These are phyloP conservation scores for Phanerodontia chrysosporium DNA, from an alignment of 768 basidiomycete genomes.

Conservation along the genomic window DNA sequence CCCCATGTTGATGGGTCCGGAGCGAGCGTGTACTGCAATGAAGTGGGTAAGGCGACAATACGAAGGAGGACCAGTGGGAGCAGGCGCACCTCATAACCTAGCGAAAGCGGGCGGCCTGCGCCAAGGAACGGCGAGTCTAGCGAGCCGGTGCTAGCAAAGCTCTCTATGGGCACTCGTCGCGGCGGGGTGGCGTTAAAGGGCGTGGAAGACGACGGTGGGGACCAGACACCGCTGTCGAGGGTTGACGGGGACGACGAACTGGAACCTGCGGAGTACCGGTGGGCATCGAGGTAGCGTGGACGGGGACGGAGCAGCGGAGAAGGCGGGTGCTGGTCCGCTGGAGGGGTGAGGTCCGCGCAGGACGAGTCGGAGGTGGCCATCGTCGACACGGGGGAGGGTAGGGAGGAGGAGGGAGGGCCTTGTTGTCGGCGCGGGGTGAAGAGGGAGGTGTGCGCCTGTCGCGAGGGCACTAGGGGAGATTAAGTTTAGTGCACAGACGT, in stretches of 20 bases:
- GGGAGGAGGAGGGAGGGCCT: too few species aligned
- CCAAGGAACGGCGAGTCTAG: conserved; percentile 25
- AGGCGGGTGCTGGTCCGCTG: conserved; percentile 1
- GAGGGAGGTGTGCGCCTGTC: conserved; percentile 1
- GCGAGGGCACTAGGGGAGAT: conserved; percentile 5
- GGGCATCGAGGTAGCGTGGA: conserved; percentile 7
- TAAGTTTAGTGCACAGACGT: background rate
- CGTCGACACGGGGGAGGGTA: conserved; percentile 3
- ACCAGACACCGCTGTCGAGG: conserved; percentile 8
- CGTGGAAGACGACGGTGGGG: conserved; percentile 2
- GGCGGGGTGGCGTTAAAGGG: conserved; percentile 8
- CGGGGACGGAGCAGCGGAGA: background rate
- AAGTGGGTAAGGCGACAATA: background rate
- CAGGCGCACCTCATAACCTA: conserved; percentile 21
- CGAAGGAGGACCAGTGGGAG: background rate
- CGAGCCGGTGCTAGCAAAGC: conserved; percentile 18
- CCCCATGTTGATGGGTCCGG: conserved; percentile 35
- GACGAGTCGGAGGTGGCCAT: conserved; percentile 9
- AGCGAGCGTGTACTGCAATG: conserved; percentile 31
- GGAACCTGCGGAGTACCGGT: conserved; percentile 11
- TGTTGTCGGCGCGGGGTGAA: background rate
- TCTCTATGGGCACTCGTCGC: conserved; percentile 8
- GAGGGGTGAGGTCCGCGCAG: background rate
- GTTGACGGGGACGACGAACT: conserved; percentile 7
- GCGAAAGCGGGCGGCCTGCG: conserved; percentile 22